Evolutionary conservation across 805 yeast species (phyloP).

Genomic region (Cyberlindnera mrakii): DNA sequence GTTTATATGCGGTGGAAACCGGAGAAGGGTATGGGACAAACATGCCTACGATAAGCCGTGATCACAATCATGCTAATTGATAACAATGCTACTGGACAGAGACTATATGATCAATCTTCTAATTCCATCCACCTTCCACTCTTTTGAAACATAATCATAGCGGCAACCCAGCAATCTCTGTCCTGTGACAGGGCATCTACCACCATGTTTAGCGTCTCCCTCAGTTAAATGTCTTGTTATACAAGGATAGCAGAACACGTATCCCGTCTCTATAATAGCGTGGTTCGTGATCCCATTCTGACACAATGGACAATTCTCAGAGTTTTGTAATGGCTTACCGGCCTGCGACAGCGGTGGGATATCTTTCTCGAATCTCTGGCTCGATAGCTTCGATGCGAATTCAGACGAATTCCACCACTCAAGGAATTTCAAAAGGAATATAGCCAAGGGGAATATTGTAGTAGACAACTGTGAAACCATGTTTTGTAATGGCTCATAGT

Average conservation of each 20-base stretch:
- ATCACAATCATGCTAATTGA: background rate
- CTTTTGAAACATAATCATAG: conserved; percentile 48
- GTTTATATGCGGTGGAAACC: background rate
- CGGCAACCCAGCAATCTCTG: conserved; percentile 64
- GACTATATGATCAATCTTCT: conserved; percentile 61
- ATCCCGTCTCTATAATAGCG: conserved; percentile 86
- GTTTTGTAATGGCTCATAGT: conserved; percentile 13
- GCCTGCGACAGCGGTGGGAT: conserved; percentile 32
- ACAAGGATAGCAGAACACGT: conserved; percentile 85
- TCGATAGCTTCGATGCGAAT: conserved; percentile 52
- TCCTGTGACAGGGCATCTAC: conserved; percentile 82
- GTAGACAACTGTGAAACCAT: conserved; percentile 18
- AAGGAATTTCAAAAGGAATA: conserved; percentile 72
- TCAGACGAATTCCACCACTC: conserved; percentile 93
- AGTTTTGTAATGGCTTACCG: conserved; percentile 24
- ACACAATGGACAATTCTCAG: conserved; percentile 65
- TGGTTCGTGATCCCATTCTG: conserved; percentile 61
- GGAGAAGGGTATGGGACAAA: background rate
- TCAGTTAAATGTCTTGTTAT: conserved; percentile 58
- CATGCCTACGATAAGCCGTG: background rate
- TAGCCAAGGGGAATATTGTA: conserved; percentile 69
- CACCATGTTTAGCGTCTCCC: conserved; percentile 43
- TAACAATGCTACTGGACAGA: too few species aligned
- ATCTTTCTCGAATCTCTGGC: conserved; percentile 34
- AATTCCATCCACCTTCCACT: conserved; percentile 72